Evolutionary conservation across 768 basidiomycete species (phyloP), one percentile per base, ranked within the genome.

Genomic region (Auricularia cornea): DNA sequence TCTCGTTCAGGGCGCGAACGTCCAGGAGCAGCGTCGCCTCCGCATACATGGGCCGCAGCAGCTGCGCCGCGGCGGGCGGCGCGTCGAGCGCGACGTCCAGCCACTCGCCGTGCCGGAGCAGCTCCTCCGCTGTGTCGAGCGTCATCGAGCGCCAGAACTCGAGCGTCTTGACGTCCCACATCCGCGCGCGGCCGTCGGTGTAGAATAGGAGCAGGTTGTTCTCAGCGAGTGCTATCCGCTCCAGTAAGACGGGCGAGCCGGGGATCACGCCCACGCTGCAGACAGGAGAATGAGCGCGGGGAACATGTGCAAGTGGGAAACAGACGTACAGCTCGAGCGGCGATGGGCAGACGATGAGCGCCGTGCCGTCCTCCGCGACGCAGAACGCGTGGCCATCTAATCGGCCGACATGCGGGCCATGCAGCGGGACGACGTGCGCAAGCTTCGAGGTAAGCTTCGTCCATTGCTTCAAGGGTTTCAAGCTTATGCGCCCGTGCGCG

Each of bases 61-160:
- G 38, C 38, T n/a, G 26, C 4, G 35, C 14, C 26, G 11, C 67
- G 75, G 61, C 68, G 95, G 96, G 89, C 69, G 61, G 85, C 80
- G n/a, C 74, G 73, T n/a, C 96, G n/a, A n/a, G n/a, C n/a, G n/a
- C n/a, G n/a, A n/a, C n/a, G n/a, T n/a, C n/a, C n/a, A n/a, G n/a
- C n/a, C 95, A 98, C 18, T 40, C 38, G 0, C 88, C 87, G 70
- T 89, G 82, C 2, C 70, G 72, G 3, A 96, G 68, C 62, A 93
- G 77, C 59, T 93, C 92, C 59, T 84, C 82, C 0, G 88, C 92
- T 70, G 90, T 94, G 48, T 88, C 88, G 10, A 78, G 67, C 4
- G 80, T 80, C 82, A 91, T 91, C 0, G 93, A 90, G 59, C 96
- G 77, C 81, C 92, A 83, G 68, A 98, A 88, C 68, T 97, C 94